Percentiles rank a stretch among this genome's conserved stretches.
phyloP scores from a whole-genome alignment of 2,329 filamentous ascomycete genomes.

The Coniella lustricola region DNA sequence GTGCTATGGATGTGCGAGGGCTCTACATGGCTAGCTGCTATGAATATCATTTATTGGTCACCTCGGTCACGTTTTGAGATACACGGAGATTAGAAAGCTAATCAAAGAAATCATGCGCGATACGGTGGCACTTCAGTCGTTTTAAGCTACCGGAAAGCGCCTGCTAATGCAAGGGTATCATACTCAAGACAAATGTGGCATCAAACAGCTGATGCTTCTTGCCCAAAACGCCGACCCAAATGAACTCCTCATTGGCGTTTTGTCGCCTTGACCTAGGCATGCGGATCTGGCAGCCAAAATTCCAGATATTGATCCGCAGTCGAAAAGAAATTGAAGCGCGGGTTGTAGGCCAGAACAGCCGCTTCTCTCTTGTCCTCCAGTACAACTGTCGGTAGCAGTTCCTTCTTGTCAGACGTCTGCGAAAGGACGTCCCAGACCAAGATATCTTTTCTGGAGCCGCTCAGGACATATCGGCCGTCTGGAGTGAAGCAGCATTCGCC shows the following conservation, averaged over 20 bases:
- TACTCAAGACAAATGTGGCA: constrained; percentile 12
- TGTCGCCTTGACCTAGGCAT: constrained; percentile 30
- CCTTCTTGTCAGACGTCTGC: constrained; percentile 46
- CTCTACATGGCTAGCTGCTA: constrained; percentile 41
- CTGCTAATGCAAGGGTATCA: constrained; percentile 15
- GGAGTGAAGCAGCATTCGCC: constrained; percentile 85
- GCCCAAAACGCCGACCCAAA: constrained; percentile 11
- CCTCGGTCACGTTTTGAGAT: neutral
- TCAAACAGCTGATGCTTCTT: constrained; percentile 1
- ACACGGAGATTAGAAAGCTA: too few species aligned
- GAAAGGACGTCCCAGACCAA: constrained; percentile 79
- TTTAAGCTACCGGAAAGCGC: neutral
- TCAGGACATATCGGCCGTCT: constrained; percentile 82
- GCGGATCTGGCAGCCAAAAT: constrained; percentile 69
- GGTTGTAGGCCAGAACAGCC: constrained; percentile 80
- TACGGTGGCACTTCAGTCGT: neutral
- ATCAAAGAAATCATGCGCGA: neutral
- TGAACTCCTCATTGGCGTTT: neutral
- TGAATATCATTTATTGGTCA: neutral
- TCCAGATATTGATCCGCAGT: constrained; percentile 79
- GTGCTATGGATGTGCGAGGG: constrained; percentile 70
- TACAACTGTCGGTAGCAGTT: constrained; percentile 56
- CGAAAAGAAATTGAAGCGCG: constrained; percentile 83
- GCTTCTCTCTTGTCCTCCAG: constrained; percentile 61
- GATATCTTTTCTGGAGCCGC: constrained; percentile 68